Evolutionary conservation across 2,329 filamentous ascomycete genomes (phyloP).

Genomic region (Aureobasidium sp.): DNA sequence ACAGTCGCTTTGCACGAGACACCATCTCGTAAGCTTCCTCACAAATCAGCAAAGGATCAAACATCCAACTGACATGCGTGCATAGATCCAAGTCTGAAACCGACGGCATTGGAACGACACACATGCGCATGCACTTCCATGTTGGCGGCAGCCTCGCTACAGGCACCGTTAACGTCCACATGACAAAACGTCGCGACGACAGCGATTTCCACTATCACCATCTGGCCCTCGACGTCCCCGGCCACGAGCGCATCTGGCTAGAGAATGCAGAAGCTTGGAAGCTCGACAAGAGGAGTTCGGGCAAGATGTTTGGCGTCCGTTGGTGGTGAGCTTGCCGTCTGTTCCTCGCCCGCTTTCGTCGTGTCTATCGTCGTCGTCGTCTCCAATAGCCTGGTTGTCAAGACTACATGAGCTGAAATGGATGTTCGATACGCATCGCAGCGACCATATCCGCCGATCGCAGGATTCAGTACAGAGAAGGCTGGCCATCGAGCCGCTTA

Average conservation of each 20-base stretch:
- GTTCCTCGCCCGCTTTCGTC: not conserved
- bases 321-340: slow-evolving; percentile 35
- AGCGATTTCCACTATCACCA: slow-evolving; percentile 71
- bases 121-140: slow-evolving; percentile 80
- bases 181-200: slow-evolving; percentile 60
- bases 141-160: slow-evolving; percentile 69
- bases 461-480: not conserved
- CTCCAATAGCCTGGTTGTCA: not conserved
- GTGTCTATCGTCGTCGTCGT: not conserved
- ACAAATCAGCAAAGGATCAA: too few species aligned
- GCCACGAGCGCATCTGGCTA: slow-evolving; percentile 56
- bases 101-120: slow-evolving; percentile 69
- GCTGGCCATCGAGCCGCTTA: not conserved
- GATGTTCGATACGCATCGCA: not conserved
- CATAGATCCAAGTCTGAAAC: slow-evolving; percentile 58
- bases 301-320: slow-evolving; percentile 56
- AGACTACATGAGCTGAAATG: not conserved
- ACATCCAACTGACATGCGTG: not conserved
- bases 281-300: slow-evolving; percentile 29
- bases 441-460: not conserved
- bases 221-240: slow-evolving; percentile 72
- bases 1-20: slow-evolving; percentile 70
- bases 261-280: slow-evolving; percentile 53
- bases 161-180: slow-evolving; percentile 70
- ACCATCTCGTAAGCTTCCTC: slow-evolving; percentile 40